These are phyloP conservation scores for Suillus alpinus DNA, from an alignment of 768 basidiomycete species.

Conservation along the genomic window DNA sequence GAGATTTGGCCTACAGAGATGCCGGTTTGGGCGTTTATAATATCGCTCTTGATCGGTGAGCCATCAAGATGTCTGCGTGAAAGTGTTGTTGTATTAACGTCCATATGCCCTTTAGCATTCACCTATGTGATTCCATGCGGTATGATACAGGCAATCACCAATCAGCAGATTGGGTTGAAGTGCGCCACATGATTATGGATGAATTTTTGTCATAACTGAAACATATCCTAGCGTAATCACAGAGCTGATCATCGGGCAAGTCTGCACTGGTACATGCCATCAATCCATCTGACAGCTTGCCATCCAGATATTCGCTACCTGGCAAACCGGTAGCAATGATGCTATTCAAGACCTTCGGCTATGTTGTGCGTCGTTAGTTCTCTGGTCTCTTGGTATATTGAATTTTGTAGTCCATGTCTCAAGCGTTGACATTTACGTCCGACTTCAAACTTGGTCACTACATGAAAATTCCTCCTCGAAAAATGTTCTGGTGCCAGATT, in stretches of 20 bases:
- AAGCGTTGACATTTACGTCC: constrained; percentile 63
- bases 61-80: not conserved
- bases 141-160: constrained; percentile 71
- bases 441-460: constrained; percentile 83
- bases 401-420: constrained; percentile 26
- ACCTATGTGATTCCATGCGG: constrained; percentile 52
- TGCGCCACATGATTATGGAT: constrained; percentile 11
- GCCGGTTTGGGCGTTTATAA: constrained; percentile 67
- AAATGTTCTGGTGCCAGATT: constrained; percentile 73
- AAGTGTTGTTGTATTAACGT: not conserved
- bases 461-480: constrained; percentile 57
- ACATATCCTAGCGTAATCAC: constrained; percentile 55
- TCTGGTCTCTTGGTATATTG: not conserved
- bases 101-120: constrained; percentile 26
- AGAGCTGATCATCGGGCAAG: constrained; percentile 71
- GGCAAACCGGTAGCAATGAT: constrained; percentile 80
- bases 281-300: not conserved
- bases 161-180: constrained; percentile 73
- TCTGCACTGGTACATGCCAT: not conserved
- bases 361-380: constrained; percentile 43
- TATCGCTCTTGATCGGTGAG: constrained; percentile 56
- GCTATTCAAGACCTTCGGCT: constrained; percentile 85
- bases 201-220: not conserved
- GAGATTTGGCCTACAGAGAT: constrained; percentile 71
- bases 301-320: constrained; percentile 57